Base-by-base conservation (phyloP, 2,329 filamentous ascomycete species). In the Leptosphaerulina australis region DNA sequence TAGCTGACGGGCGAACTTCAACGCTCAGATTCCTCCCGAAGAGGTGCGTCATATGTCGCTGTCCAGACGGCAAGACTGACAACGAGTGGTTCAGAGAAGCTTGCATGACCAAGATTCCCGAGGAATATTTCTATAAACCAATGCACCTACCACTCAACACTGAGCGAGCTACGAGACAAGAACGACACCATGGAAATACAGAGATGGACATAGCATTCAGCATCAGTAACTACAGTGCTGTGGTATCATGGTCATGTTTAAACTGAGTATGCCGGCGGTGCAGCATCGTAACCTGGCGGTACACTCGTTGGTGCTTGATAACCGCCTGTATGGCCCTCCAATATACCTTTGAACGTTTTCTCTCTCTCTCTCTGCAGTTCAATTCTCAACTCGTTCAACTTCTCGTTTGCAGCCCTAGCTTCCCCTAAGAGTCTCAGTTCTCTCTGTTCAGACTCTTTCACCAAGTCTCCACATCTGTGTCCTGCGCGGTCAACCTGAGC, bases 351-450 rank as follows among this genome's bases (percentile, higher is more conserved):
- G 52, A 81, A 80, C 0, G 78, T 75, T 2, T 66, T 57, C 47
- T 77, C 74, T 18, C 81, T 72, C 47, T 76, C 70, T 36, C 65
- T 72, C 53, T 83, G 81, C 44, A 80, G 46, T 41, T 77, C 72
- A 2, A 54, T 41, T 12, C 68, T 62, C 2, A 75, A 53, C 3
- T 53, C 38, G 20, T 57, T 50, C 21, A 72, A 54, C 33, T 71
- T 68, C 11, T 58, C 52, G 14, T 70, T 68, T 2, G 74, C 72
- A 18, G 62, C 64, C 3, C 64, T 37, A 3, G 74, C 46, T 4
- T 68, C 62, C 7, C 46, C 53, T 18, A 62, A 51, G 11, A 64
- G 35, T 5, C 53, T 59, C 11, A 59, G 59, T 31, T 63, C 57
- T 6, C 63, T 54, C 9, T 71, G 37, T 43, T 77, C 69, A 4